phyloP scores from a whole-genome alignment of 148 eudicot species.

The Fagopyrum tataricum region DNA sequence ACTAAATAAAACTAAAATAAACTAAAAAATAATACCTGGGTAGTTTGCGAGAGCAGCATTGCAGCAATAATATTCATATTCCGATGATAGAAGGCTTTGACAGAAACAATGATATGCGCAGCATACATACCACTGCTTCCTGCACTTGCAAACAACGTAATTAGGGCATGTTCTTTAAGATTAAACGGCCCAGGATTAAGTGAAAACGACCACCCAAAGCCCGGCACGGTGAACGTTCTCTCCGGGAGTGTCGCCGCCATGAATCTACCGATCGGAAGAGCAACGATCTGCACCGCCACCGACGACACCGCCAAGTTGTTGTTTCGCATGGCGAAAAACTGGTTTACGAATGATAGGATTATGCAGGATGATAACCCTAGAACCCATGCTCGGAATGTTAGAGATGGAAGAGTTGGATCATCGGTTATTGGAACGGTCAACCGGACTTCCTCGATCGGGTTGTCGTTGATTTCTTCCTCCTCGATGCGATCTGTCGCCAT shows the following conservation, averaged over 20 bases:
- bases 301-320: slow-evolving; percentile 22
- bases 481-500: neutral
- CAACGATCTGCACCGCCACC: slow-evolving; percentile 30
- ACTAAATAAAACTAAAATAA: too few species aligned
- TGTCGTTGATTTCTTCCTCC: slow-evolving; percentile 29
- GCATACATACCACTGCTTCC: slow-evolving; percentile 49
- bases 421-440: slow-evolving; percentile 54
- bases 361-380: slow-evolving; percentile 40
- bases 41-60: slow-evolving; percentile 35
- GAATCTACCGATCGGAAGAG: slow-evolving; percentile 37
- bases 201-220: slow-evolving; percentile 31
- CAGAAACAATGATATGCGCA: slow-evolving; percentile 28
- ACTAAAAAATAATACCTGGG: slow-evolving; percentile 45
- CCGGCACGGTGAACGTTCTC: slow-evolving; percentile 15
- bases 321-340: slow-evolving; percentile 32
- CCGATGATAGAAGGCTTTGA: slow-evolving; percentile 45
- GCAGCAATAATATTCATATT: slow-evolving; percentile 27
- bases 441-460: slow-evolving; percentile 51
- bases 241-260: slow-evolving; percentile 43
- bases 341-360: slow-evolving; percentile 35
- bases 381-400: slow-evolving; percentile 55
- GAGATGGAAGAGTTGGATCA: slow-evolving; percentile 32
- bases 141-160: slow-evolving; percentile 50
- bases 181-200: slow-evolving; percentile 67
- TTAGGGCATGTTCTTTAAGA: slow-evolving; percentile 61